Evolutionary conservation across 257 asterid genomes (phyloP).

Genomic region (Cynanchum wilfordii): DNA sequence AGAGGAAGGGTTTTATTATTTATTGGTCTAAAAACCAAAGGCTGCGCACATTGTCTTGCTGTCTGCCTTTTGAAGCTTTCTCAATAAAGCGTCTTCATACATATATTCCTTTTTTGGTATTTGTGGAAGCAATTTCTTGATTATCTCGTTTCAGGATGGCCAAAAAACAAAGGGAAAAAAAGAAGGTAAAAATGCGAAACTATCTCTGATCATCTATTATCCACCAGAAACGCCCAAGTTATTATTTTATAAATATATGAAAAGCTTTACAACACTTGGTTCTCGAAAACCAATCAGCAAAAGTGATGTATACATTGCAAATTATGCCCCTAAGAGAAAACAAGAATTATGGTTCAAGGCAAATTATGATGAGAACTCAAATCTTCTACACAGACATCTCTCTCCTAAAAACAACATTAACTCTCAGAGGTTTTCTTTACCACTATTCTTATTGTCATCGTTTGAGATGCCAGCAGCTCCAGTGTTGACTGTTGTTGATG

Average conservation of each 20-base stretch:
- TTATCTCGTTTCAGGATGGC: background rate
- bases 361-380: background rate
- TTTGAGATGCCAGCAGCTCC: slow-evolving; percentile 27
- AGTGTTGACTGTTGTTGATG: slow-evolving; percentile 25
- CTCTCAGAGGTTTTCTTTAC: slow-evolving; percentile 16
- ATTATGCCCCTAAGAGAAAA: background rate
- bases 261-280: slow-evolving; percentile 1
- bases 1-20: background rate
- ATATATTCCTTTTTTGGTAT: no score
- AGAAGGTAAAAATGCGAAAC: background rate
- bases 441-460: slow-evolving; percentile 24
- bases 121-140: background rate
- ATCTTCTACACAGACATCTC: background rate
- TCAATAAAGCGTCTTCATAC: background rate
- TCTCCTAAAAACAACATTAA: background rate
- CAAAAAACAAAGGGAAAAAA: background rate
- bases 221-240: background rate
- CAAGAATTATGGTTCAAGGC: background rate
- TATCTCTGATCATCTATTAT: background rate
- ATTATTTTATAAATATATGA: background rate
- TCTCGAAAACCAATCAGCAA: background rate
- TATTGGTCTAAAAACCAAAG: background rate
- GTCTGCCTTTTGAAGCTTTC: no score
- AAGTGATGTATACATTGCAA: slow-evolving; percentile 1
- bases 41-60: background rate